Evolutionary conservation across 495 filamentous ascomycete genomes (phyloP), one percentile per base, ranked within the genome.

Genomic region (Penicillium antarcticum): DNA sequence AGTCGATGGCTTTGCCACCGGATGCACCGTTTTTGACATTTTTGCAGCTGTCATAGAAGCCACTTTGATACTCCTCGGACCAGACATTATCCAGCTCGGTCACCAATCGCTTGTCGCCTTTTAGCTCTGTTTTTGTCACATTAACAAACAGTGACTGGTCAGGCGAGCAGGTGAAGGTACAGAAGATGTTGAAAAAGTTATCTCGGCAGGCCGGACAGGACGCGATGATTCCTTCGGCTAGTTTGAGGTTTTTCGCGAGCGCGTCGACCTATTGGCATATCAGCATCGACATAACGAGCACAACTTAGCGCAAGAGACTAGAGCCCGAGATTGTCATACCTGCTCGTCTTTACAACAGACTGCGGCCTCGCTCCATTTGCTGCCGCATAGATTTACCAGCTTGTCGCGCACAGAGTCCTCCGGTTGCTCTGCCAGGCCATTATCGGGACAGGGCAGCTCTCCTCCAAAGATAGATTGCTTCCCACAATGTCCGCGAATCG

Each of bases 131-230:
- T 43, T 85, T 71, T 6, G 94, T 97, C 36, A 98, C 87, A 63
- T 98, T 98, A 62, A 97, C 74, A 60, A 98, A 98, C 1, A 96
- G 77, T 4, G 89, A 95, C 67, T 98, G 94, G 62, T 97, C 86
- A 8, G 95, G 92, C 9, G 95, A 97, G 74, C 94, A 98, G 16
- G 91, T 97, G 56, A 98, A 96, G 4, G 89, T 91, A 73, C 94
- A 98, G 62, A 98, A 98, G 38, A 95, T 81, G 74, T 97, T 91
- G 79, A 87, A 96, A 71, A 98, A 98, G 73, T 98, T 98, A 45
- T 87, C 85, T 71, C 89, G 91, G 77, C 94, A 98, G 21, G 94
- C 94, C 11, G 94, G 94, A 71, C 94, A 98, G 18, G 89, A 86
- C 24, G 88, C 80, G 63, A 97, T 96, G 54, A 98, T 86, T 45